A percentile compares a stretch with the other conserved stretches of the same genome.
phyloP scores from a whole-genome alignment of 805 yeast species.

The Kazachstania bromeliacearum region DNA sequence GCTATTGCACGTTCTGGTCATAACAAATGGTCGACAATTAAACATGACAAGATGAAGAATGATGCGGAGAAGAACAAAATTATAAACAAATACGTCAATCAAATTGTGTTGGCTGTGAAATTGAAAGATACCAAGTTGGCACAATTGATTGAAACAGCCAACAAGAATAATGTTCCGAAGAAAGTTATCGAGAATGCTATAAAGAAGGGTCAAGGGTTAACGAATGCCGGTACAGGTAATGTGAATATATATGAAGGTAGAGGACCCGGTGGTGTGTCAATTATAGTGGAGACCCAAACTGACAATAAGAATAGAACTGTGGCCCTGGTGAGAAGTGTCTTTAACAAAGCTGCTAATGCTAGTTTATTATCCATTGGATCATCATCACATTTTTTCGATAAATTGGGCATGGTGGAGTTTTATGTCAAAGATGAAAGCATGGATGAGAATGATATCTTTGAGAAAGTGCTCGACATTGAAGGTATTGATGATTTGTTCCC shows the following conservation, averaged over 20 bases:
- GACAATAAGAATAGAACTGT: constrained; percentile 82
- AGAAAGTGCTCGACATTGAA: constrained; percentile 54
- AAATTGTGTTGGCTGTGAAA: constrained; percentile 67
- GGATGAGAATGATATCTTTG: constrained; percentile 67
- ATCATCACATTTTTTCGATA: constrained; percentile 65
- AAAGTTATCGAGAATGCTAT: constrained; percentile 82
- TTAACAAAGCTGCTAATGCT: constrained; percentile 37
- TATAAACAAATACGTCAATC: constrained; percentile 61
- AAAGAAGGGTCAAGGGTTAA: constrained; percentile 49
- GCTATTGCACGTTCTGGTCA: constrained; percentile 49
- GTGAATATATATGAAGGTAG: constrained; percentile 68
- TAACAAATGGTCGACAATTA: constrained; percentile 90
- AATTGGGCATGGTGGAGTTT: constrained; percentile 62
- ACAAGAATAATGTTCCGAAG: constrained; percentile 66
- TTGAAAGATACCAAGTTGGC: constrained; percentile 52
- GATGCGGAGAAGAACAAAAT: constrained; percentile 69
- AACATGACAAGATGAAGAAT: constrained; percentile 88
- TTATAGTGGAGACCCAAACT: constrained; percentile 77
- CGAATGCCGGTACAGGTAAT: constrained; percentile 50
- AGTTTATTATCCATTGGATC: constrained; percentile 56
- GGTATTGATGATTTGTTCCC: constrained; percentile 70
- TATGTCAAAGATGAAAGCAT: constrained; percentile 28
- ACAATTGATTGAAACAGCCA: constrained; percentile 59
- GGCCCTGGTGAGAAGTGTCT: constrained; percentile 62
- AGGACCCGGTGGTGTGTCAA: constrained; percentile 87